Evolutionary conservation across 1,284 basidiomycete genomes (phyloP).

Genomic region (Stygiomarasmius scandens): DNA sequence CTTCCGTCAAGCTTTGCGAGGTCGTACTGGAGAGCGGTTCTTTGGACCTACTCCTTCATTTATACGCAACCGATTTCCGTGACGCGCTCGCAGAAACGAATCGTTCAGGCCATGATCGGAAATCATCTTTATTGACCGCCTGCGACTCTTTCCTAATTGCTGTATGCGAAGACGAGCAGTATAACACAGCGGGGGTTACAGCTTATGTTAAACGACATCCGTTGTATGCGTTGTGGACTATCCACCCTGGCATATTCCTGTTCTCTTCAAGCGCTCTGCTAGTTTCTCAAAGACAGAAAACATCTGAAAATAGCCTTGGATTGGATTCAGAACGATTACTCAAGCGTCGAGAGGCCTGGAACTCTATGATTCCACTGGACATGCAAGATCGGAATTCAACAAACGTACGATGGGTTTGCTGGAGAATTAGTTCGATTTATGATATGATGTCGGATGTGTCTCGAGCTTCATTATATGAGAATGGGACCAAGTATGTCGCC

Average conservation of each 20-base stretch:
- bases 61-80: conserved; percentile 12
- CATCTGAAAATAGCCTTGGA: not conserved
- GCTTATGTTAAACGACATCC: not conserved
- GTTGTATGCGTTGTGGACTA: not conserved
- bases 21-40: not conserved
- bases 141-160: conserved; percentile 6
- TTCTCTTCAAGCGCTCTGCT: too few species aligned
- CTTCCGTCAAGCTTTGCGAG: not conserved
- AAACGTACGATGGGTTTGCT: not conserved
- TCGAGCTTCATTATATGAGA: not conserved
- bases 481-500: not conserved
- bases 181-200: not conserved
- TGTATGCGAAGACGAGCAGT: not conserved
- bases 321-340: not conserved
- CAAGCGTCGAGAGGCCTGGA: not conserved
- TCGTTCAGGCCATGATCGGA: not conserved
- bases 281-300: too few species aligned
- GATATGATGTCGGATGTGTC: conserved; percentile 1
- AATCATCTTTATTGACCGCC: conserved; percentile 3
- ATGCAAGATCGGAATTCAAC: not conserved
- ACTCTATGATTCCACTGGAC: not conserved
- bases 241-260: not conserved
- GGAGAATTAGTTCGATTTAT: conserved; percentile 2
- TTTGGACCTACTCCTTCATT: conserved; percentile 6
- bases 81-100: not conserved